Percentiles rank a stretch among this genome's conserved stretches.
Conservation (phyloP, 2,329 filamentous ascomycete species). For the Cladophialophora immunda region DNA sequence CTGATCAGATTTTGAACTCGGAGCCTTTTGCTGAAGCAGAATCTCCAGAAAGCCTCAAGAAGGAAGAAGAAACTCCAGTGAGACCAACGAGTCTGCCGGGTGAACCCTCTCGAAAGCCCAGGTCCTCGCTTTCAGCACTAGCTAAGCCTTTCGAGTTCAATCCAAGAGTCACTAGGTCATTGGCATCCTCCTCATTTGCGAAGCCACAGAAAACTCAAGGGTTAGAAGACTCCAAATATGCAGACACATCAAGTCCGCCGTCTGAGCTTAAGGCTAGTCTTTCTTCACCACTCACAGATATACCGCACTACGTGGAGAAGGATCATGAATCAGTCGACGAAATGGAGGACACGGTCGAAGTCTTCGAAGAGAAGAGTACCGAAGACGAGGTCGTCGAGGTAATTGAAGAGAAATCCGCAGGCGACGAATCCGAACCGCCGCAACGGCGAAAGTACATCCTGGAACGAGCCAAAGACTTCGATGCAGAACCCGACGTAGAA, state of each 20-base stretch:
- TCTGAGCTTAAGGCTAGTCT: constrained; percentile 42
- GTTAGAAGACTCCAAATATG: constrained; percentile 36
- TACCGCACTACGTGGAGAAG: constrained; percentile 26
- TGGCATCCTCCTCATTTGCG: constrained; percentile 34
- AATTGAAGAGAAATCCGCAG: constrained; percentile 18
- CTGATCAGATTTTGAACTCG: constrained; percentile 11
- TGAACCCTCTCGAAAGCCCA: constrained; percentile 50
- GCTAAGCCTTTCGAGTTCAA: constrained; percentile 73
- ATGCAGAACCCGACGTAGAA: constrained; percentile 6
- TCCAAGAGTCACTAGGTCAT: constrained; percentile 46
- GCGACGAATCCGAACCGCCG: constrained; percentile 15
- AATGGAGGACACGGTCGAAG: constrained; percentile 28
- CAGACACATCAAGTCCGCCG: constrained; percentile 20
- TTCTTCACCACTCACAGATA: constrained; percentile 30
- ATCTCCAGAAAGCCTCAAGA: constrained; percentile 5
- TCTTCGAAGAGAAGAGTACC: constrained; percentile 28
- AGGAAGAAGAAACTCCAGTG: constrained; percentile 8
- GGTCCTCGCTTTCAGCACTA: constrained; percentile 72
- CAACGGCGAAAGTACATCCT: background rate
- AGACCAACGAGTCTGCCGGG: background rate
- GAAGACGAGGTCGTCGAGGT: constrained; percentile 28
- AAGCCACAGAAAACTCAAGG: constrained; percentile 26
- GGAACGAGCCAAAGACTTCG: constrained; percentile 6
- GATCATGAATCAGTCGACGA: constrained; percentile 22
- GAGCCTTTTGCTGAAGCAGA: constrained; percentile 14